These are phyloP conservation scores for Amylostereum chailletii DNA, from an alignment of 1,284 basidiomycete species.

Conservation along the genomic window DNA sequence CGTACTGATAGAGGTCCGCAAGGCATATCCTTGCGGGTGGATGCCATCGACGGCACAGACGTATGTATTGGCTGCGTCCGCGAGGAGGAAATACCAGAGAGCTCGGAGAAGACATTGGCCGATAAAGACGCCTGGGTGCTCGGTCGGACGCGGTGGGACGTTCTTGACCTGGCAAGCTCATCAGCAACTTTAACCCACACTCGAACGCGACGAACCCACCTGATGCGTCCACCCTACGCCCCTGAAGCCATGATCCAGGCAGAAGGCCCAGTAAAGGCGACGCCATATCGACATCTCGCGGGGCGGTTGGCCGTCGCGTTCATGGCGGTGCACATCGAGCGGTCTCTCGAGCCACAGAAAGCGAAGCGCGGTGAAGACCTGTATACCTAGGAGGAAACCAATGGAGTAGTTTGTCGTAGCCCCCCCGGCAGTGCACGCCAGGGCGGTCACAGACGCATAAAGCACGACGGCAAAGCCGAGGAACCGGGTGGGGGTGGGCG, in stretches of 20 bases:
- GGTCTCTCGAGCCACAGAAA: conserved; percentile 12
- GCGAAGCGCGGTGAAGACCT: conserved; percentile 12
- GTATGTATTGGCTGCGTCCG: too few species aligned
- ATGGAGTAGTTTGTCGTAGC: conserved; percentile 5
- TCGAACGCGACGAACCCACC: conserved; percentile 2
- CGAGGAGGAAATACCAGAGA: too few species aligned
- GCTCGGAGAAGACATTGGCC: not conserved
- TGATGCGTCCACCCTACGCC: conserved; percentile 16
- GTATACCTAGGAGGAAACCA: conserved; percentile 8
- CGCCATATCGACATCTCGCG: conserved; percentile 2
- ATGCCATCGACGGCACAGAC: too few species aligned
- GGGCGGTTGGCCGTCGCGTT: conserved; percentile 7
- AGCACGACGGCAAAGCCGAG: not conserved
- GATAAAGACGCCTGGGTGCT: not conserved
- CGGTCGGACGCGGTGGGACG: not conserved
- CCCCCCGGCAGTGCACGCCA: conserved; percentile 5
- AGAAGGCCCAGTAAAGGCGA: conserved; percentile 11
- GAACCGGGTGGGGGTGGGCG: not conserved
- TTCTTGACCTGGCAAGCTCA: not conserved
- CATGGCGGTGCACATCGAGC: conserved; percentile 11
- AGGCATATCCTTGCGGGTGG: too few species aligned
- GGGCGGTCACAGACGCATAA: not conserved
- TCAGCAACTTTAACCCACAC: too few species aligned
- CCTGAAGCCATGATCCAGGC: conserved; percentile 8
- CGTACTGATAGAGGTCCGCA: too few species aligned